phyloP scores from a whole-genome alignment of 225 moss, liverwort and hornwort species.

The Antitrichia curtipendula region DNA sequence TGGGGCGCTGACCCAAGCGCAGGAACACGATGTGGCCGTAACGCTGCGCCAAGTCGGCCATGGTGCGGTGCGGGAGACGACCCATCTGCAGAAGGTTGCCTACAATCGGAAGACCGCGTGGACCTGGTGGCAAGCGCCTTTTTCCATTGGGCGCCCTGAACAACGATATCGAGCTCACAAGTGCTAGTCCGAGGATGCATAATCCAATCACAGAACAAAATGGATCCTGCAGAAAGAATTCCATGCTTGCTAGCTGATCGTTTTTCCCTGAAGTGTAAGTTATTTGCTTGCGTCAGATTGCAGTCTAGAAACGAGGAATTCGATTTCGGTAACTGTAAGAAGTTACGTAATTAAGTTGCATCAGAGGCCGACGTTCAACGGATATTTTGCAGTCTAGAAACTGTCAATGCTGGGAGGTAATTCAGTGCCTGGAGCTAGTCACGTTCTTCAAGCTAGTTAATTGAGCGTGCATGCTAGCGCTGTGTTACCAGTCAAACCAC shows the following conservation, averaged over 20 bases:
- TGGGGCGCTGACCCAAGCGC: conserved; percentile 17
- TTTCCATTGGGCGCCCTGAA: background rate
- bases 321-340: too few relatives aligned
- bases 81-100: conserved; percentile 23
- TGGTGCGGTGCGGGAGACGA: conserved; percentile 1
- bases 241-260: background rate
- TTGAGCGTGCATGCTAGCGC: background rate
- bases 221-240: background rate
- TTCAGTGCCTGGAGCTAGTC: background rate
- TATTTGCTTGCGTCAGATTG: background rate
- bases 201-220: background rate
- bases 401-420: background rate
- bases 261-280: background rate
- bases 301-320: background rate
- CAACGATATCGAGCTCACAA: background rate
- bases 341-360: background rate
- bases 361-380: background rate
- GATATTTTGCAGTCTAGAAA: background rate
- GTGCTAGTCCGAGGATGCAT: background rate
- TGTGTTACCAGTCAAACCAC: background rate
- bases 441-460: background rate
- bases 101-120: conserved; percentile 10
- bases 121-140: background rate
- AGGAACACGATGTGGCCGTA: conserved; percentile 30
- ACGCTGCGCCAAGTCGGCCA: background rate